phyloP scores from a whole-genome alignment of 1,139 yeast genomes.

The Arxiozyma slooffiae region DNA sequence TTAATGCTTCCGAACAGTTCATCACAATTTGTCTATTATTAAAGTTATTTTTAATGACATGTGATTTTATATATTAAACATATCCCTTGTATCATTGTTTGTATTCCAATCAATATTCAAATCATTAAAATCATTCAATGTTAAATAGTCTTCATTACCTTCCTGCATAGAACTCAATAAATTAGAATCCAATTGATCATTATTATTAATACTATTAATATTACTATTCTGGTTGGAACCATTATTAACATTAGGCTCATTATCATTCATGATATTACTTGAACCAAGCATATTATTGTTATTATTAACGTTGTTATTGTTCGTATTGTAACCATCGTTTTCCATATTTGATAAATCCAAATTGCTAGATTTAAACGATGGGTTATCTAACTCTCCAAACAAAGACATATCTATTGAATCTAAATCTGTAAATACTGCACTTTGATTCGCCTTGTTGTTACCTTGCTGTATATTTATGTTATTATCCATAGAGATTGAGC shows the following conservation, averaged over 20 bases:
- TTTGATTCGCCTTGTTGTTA: constrained; percentile 2
- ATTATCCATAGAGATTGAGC: background rate
- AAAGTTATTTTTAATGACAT: no score
- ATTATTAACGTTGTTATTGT: constrained; percentile 2
- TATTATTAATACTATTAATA: constrained; percentile 6
- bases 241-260: constrained; percentile 3
- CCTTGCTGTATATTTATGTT: constrained; percentile 1
- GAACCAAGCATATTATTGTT: background rate
- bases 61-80: constrained; percentile 21
- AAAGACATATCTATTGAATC: constrained; percentile 28
- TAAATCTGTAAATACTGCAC: constrained; percentile 18
- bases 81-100: constrained; percentile 24
- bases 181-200: constrained; percentile 1
- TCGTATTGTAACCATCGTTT: background rate
- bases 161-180: constrained; percentile 13
- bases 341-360: constrained; percentile 9
- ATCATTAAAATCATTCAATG: constrained; percentile 30
- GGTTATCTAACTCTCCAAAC: constrained; percentile 25
- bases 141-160: constrained; percentile 26
- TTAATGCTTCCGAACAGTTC: background rate
- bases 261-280: constrained; percentile 1
- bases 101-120: constrained; percentile 31
- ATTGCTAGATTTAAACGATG: constrained; percentile 18
- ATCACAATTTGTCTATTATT: background rate
- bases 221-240: constrained; percentile 6